These are phyloP conservation scores for Scedosporium boydii DNA, from an alignment of 2,329 filamentous ascomycete species.

Conservation along the genomic window DNA sequence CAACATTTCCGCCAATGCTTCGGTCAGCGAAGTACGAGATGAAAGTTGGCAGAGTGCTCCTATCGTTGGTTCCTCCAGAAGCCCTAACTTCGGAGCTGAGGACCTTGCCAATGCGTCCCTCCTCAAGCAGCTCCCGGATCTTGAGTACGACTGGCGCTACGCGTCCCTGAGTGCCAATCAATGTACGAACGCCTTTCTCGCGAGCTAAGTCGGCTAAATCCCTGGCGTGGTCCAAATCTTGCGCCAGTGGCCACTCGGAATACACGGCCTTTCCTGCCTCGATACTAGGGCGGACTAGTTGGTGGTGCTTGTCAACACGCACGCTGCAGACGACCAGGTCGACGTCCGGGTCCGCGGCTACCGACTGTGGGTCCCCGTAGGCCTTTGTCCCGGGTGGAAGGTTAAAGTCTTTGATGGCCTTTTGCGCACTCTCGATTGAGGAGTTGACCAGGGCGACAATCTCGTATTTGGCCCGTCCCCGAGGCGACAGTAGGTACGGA, in stretches of 20 bases:
- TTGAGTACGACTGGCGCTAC: slow-evolving; percentile 26
- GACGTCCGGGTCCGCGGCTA: slow-evolving; percentile 33
- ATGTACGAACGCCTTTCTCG: slow-evolving; percentile 23
- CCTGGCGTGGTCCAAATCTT: slow-evolving; percentile 27
- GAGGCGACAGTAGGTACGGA: slow-evolving; percentile 31
- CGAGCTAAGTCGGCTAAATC: slow-evolving; percentile 28
- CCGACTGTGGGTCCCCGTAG: slow-evolving; percentile 38
- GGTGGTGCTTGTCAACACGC: slow-evolving; percentile 42
- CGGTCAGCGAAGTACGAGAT: slow-evolving; percentile 39
- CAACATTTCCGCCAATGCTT: slow-evolving; percentile 33
- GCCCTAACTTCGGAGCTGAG: slow-evolving; percentile 37
- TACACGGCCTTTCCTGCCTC: slow-evolving; percentile 42
- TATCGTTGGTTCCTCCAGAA: slow-evolving; percentile 23
- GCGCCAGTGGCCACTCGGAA: slow-evolving; percentile 49
- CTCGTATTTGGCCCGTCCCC: slow-evolving; percentile 30
- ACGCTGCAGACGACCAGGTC: slow-evolving; percentile 47
- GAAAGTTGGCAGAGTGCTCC: slow-evolving; percentile 20
- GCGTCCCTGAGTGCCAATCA: slow-evolving; percentile 43
- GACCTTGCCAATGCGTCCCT: slow-evolving; percentile 39
- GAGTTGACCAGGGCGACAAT: slow-evolving; percentile 46
- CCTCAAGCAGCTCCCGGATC: slow-evolving; percentile 32
- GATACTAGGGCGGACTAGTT: slow-evolving; percentile 34
- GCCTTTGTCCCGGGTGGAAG: slow-evolving; percentile 31
- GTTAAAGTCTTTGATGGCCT: slow-evolving; percentile 31
- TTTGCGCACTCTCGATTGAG: slow-evolving; percentile 30